Evolutionary conservation across 768 basidiomycete species (phyloP), one percentile per base, ranked within the genome.

Genomic region (Lentinula lateritia): DNA sequence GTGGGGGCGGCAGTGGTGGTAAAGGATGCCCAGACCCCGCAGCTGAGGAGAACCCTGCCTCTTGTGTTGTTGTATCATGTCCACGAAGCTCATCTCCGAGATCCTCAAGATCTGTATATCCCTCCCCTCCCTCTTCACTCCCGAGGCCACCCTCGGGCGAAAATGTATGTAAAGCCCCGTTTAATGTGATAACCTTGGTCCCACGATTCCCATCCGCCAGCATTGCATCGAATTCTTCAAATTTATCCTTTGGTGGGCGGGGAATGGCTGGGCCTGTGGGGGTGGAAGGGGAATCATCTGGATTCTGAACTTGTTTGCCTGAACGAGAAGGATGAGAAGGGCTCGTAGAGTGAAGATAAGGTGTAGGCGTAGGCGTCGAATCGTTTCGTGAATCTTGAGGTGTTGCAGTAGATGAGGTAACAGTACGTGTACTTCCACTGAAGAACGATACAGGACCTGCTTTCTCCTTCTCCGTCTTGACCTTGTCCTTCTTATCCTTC

Each of bases 131-230:
- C 7, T 35, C 52, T 12, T 23, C n/a, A 20, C 52, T 15, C 39
- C 34, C 16, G 36, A 35, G 52, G 0, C 52, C 52, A 20, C 7
- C 13, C n/a, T 54, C 16, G 3, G 52, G 18, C 3, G 15, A 20
- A 10, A 54, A 1, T 1, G 52, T 39, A 28, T 43, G 55, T 15
- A 56, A 42, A 5, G 55, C 38, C n/a, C 39, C 38, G 16, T 66
- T 69, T 0, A 82, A 70, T 3, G 75, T 75, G 10, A 83, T 73
- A 12, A 80, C 71, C 66, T 81, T 81, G 16, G 76, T 85, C 50
- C 65, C 73, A 60, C 55, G 55, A 28, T 41, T 56, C 16, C 39
- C 55, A 43, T 56, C 55, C 2, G 38, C 23, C 18, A 56, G 13
- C 41, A 56, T 56, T 8, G 13, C 55, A 6, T 56, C 55, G 15